Evolutionary conservation across 768 basidiomycete species (phyloP), one percentile per base, ranked within the genome.

Genomic region (Mycena galopus): DNA sequence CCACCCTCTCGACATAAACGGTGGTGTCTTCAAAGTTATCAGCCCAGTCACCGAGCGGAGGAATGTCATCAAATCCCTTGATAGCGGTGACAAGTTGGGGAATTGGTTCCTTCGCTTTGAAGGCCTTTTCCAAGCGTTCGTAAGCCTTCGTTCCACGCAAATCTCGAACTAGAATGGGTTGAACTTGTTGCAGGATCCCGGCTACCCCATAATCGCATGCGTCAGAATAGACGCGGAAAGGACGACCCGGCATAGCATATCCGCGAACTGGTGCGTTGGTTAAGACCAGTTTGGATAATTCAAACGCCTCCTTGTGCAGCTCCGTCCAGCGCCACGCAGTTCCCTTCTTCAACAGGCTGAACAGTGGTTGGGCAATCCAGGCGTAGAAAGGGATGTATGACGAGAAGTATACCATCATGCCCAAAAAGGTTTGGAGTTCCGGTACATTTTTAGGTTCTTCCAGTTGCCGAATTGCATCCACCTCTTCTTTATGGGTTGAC

Each of bases 401-500:
- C 0, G 82, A 74, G 67, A 84, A 37, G 14, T n/a, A n/a, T n/a
- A n/a, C n/a, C n/a, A n/a, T n/a, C n/a, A n/a, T n/a, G n/a, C n/a
- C n/a, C 6, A 84, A 65, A 68, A 82, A 84, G 0, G 67, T 77
- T 51, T 82, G 82, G 12, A 84, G 65, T 9, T 81, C 78, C 7
- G 66, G 16, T 0, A 77, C 71, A 25, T 78, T 79, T 0, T 16
- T 27, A 0, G 84, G 84, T 74, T 77, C 65, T 0, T 77, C 70
- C 0, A 84, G 70, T 4, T 80, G 72, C 0, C 77, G 7, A 25
- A 85, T 84, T 0, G 82, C 82, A 2, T 79, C 72, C 0, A 84
- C 80, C 60, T 85, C 84, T 56, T 84, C 81, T 56, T 77, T 68
- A n/a, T n/a, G n/a, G n/a, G n/a, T n/a, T n/a, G n/a, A n/a, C n/a